phyloP scores from a whole-genome alignment of 2,329 filamentous ascomycete species.

The Westerdykella aurantiaca region DNA sequence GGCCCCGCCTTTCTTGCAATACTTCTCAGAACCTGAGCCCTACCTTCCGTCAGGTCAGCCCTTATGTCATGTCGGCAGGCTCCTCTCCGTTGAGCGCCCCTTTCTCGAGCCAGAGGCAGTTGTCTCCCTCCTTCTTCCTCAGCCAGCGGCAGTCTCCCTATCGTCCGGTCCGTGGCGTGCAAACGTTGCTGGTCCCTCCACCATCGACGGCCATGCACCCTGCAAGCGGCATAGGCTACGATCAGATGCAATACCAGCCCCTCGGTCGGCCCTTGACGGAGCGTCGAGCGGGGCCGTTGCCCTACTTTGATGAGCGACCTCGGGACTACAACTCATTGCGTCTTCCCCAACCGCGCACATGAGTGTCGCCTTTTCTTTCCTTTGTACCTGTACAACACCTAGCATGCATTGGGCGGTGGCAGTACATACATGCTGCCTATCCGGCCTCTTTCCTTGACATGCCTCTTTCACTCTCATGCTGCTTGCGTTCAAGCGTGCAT shows the following conservation, averaged over 20 bases:
- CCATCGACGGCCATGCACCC: constrained; percentile 70
- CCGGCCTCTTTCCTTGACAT: constrained; percentile 2
- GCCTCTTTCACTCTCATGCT: constrained; percentile 11
- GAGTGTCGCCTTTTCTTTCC: background rate
- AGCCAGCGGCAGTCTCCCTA: constrained; percentile 89
- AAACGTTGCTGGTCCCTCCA: constrained; percentile 84
- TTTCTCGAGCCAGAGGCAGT: constrained; percentile 62
- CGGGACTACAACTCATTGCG: constrained; percentile 39
- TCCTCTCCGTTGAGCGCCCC: constrained; percentile 67
- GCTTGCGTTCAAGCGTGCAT: constrained; percentile 35
- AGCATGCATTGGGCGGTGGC: background rate
- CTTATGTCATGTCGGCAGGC: constrained; percentile 49
- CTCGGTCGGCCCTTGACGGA: constrained; percentile 44
- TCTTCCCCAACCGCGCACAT: constrained; percentile 26
- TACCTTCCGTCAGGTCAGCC: constrained; percentile 41
- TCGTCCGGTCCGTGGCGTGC: constrained; percentile 80
- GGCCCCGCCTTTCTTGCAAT: constrained; percentile 27
- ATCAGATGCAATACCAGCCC: constrained; percentile 49
- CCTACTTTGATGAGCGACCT: constrained; percentile 38
- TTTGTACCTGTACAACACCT: background rate
- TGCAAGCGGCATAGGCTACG: constrained; percentile 39
- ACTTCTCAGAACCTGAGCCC: too few relatives aligned
- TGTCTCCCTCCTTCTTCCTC: constrained; percentile 83
- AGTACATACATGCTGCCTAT: background rate
- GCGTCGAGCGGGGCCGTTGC: constrained; percentile 41